These are phyloP conservation scores for Mucor racemosus DNA, from an alignment of 371 early-diverging fungal genomes.

Conservation along the genomic window DNA sequence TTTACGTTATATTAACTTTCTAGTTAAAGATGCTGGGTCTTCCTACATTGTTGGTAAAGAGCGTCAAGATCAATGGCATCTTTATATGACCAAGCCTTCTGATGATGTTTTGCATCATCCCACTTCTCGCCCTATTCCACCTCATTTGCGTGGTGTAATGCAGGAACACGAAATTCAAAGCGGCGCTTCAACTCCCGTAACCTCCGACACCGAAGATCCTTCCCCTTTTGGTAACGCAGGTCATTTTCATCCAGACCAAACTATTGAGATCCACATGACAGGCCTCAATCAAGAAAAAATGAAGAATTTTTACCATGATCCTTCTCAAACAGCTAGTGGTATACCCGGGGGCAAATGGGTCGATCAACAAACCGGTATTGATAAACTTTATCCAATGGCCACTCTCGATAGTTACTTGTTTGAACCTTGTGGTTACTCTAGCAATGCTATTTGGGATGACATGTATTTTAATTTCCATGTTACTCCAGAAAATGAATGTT, in stretches of 20 bases:
- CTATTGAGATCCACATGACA: conserved; percentile 95
- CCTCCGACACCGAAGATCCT: conserved; percentile 35
- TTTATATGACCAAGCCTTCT: conserved; percentile 80
- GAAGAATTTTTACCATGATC: conserved; percentile 67
- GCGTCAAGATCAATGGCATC: conserved; percentile 94
- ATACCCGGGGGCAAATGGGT: conserved; percentile 65
- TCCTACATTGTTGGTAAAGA: conserved; percentile 93
- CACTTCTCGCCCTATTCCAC: neutral
- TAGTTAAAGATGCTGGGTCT: conserved; percentile 62
- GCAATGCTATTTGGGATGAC: conserved; percentile 82
- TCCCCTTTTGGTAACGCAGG: conserved; percentile 51
- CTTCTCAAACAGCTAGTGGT: conserved; percentile 54
- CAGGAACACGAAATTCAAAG: conserved; percentile 26
- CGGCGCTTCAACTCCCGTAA: conserved; percentile 45
- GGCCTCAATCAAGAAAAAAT: conserved; percentile 77
- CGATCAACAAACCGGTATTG: conserved; percentile 76
- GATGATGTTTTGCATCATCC: conserved; percentile 53
- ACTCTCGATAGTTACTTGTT: conserved; percentile 85
- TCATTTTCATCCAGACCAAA: conserved; percentile 70
- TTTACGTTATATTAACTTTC: neutral
- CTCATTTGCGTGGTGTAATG: conserved; percentile 28
- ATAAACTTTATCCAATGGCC: conserved; percentile 75
- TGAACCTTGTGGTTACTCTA: conserved; percentile 93
- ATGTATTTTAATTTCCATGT: conserved; percentile 96
- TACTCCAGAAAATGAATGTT: conserved; percentile 97